phyloP scores from a whole-genome alignment of 1,284 basidiomycete species.

The Inonotus obliquus region DNA sequence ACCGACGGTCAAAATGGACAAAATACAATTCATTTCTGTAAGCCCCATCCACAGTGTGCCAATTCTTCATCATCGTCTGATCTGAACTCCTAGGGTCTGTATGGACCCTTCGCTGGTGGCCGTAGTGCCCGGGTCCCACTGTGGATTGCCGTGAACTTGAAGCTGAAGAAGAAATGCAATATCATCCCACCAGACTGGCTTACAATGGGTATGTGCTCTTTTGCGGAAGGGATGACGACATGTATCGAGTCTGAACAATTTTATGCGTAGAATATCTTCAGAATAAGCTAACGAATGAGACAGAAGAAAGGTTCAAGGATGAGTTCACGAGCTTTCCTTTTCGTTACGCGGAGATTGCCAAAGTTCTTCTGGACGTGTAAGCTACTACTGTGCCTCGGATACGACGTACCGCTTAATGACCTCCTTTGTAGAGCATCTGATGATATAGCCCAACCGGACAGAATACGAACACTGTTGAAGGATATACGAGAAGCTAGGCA shows the following conservation, averaged over 20 bases:
- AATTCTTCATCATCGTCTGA: not conserved
- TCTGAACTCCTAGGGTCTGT: slow-evolving; percentile 61
- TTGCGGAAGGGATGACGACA: not conserved
- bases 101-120: slow-evolving; percentile 90
- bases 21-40: slow-evolving; percentile 84
- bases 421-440: slow-evolving; percentile 70
- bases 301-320: slow-evolving; percentile 40
- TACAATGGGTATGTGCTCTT: slow-evolving; percentile 58
- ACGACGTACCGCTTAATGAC: not conserved
- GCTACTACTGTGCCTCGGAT: slow-evolving; percentile 27
- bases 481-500: slow-evolving; percentile 93
- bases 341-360: slow-evolving; percentile 84
- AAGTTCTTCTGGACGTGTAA: slow-evolving; percentile 86
- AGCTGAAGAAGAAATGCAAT: slow-evolving; percentile 90
- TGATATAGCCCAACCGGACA: slow-evolving; percentile 80
- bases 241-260: not conserved
- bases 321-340: slow-evolving; percentile 77
- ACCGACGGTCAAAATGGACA: slow-evolving; percentile 83
- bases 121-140: slow-evolving; percentile 79
- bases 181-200: slow-evolving; percentile 91
- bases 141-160: slow-evolving; percentile 94
- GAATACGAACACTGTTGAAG: slow-evolving; percentile 81
- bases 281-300: slow-evolving; percentile 66
- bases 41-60: slow-evolving; percentile 21
- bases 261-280: slow-evolving; percentile 66